phyloP scores from a whole-genome alignment of 2,329 filamentous ascomycete species.

The Graphilbum sp. region DNA sequence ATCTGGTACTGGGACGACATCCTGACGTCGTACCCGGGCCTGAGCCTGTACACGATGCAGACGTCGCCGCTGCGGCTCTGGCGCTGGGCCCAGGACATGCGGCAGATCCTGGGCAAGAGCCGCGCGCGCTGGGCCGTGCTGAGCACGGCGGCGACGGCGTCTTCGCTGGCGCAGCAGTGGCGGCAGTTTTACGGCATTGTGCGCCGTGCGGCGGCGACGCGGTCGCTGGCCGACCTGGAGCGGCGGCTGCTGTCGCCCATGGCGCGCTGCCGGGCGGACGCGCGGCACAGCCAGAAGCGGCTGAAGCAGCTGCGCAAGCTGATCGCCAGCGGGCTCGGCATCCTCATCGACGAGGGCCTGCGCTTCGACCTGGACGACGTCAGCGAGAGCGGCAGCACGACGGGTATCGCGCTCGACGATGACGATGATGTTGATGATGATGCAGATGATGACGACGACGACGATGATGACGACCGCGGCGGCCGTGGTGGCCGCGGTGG shows the following conservation, averaged over 20 bases:
- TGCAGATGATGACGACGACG: no score
- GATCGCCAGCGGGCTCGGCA: conserved; percentile 71
- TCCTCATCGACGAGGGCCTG: conserved; percentile 75
- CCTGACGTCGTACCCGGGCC: conserved; percentile 60
- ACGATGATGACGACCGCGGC: no score
- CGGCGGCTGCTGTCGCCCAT: conserved; percentile 62
- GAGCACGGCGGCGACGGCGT: conserved; percentile 12
- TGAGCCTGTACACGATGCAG: conserved; percentile 71
- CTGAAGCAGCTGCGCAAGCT: conserved; percentile 61
- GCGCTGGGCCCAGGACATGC: conserved; percentile 36
- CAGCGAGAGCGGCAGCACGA: not conserved
- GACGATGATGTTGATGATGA: not conserved
- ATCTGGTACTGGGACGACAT: conserved; percentile 95
- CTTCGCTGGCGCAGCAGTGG: conserved; percentile 36
- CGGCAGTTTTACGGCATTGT: conserved; percentile 67
- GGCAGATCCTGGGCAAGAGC: conserved; percentile 52
- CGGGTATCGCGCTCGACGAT: not conserved
- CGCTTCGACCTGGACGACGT: conserved; percentile 37
- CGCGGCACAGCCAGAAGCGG: conserved; percentile 53
- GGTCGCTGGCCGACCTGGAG: conserved; percentile 55
- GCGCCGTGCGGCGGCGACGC: conserved; percentile 55
- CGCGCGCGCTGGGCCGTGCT: conserved; percentile 22
- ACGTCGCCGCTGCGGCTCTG: conserved; percentile 65
- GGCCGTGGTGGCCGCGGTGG: no score
- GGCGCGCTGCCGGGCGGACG: conserved; percentile 57